Conservation (phyloP, 2,329 filamentous ascomycete species). For the Pestalotiopsis sp. region DNA sequence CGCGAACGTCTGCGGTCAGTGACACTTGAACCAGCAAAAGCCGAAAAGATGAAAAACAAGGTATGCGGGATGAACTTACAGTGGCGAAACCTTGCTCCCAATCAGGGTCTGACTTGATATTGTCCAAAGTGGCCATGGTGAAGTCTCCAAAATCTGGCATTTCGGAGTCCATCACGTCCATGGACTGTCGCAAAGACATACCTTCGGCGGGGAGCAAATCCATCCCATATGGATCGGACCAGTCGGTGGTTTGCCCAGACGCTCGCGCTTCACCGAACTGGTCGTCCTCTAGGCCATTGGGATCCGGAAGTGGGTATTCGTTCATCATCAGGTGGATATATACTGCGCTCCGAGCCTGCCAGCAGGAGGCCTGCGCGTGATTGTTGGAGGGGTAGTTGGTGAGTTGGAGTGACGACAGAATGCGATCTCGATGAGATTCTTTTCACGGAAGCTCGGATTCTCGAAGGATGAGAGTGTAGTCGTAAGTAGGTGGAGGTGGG, state of each 20-base stretch:
- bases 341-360: no score
- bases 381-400: no score
- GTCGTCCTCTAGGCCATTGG: neutral
- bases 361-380: no score
- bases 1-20: neutral
- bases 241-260: neutral
- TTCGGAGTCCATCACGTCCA: neutral
- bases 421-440: no score
- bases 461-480: no score
- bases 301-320: no score
- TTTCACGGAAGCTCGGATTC: no score
- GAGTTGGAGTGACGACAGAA: no score
- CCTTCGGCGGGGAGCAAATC: neutral
- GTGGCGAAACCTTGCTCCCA: neutral
- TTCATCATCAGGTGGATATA: no score
- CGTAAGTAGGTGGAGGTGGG: no score
- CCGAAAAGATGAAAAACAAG: neutral
- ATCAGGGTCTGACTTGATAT: neutral
- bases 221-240: neutral
- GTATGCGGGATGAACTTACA: neutral
- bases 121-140: neutral
- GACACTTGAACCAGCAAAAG: neutral
- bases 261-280: neutral
- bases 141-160: neutral
- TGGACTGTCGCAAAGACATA: neutral